These are phyloP conservation scores for Rhizopus arrhizus DNA, from an alignment of 371 early-diverging fungal genomes.

Conservation along the genomic window DNA sequence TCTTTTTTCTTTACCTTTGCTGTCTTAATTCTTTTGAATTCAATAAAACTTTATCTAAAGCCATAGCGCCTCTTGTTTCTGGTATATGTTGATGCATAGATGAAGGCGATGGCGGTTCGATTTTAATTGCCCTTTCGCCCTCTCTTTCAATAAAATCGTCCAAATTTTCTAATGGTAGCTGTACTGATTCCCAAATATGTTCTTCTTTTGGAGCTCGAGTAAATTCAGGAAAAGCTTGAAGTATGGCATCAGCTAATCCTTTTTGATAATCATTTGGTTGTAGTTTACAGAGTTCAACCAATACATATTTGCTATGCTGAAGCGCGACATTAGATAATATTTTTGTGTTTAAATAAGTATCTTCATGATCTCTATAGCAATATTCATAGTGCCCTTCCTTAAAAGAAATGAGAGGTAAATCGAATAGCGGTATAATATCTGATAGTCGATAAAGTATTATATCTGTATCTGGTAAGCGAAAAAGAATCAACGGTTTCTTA, in stretches of 20 bases:
- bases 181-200: slow-evolving; percentile 31
- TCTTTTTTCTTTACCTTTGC: slow-evolving; percentile 15
- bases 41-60: slow-evolving; percentile 28
- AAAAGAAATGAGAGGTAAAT: slow-evolving; percentile 20
- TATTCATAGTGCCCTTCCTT: slow-evolving; percentile 15
- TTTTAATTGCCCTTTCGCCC: slow-evolving; percentile 8
- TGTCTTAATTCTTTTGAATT: slow-evolving; percentile 20
- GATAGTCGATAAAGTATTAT: slow-evolving; percentile 25
- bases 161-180: slow-evolving; percentile 22
- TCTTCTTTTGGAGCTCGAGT: slow-evolving; percentile 31
- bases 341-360: slow-evolving; percentile 27
- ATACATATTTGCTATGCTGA: slow-evolving; percentile 13
- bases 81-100: slow-evolving; percentile 3
- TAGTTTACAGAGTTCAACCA: slow-evolving; percentile 34
- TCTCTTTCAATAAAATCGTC: slow-evolving; percentile 16
- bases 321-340: slow-evolving; percentile 23
- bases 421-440: slow-evolving; percentile 27
- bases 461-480: slow-evolving; percentile 26
- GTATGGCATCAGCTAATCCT: slow-evolving; percentile 29
- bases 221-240: slow-evolving; percentile 27
- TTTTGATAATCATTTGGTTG: slow-evolving; percentile 27
- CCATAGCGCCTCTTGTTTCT: slow-evolving; percentile 29
- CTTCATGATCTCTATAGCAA: slow-evolving; percentile 31
- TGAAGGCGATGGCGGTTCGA: slow-evolving; percentile 30
- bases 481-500: slow-evolving; percentile 27